Percentiles rank a stretch among this genome's conserved stretches.
Evolutionary conservation across 495 filamentous ascomycete species (phyloP).

Genomic region (Podospora fimiseda): DNA sequence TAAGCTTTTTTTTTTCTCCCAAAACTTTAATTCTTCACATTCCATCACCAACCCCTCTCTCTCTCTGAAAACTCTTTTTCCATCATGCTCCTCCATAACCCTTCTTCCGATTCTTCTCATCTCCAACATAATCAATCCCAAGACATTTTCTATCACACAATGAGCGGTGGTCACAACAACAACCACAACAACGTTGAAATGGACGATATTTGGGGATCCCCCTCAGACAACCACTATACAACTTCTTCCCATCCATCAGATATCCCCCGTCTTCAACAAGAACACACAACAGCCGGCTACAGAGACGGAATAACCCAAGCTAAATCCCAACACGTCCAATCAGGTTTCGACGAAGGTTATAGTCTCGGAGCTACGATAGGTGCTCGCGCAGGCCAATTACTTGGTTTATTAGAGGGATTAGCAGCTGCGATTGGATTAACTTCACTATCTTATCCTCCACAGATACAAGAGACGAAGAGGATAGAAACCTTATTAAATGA

Average conservation of each 20-base stretch:
- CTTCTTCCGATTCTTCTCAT: constrained; percentile 9
- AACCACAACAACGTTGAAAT: constrained; percentile 5
- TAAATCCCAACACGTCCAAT: constrained; percentile 65
- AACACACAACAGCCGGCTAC: constrained; percentile 83
- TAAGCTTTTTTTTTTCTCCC: background rate
- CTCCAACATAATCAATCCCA: background rate
- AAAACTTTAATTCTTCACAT: background rate
- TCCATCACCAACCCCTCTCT: background rate
- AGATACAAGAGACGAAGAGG: constrained; percentile 15
- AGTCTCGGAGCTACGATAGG: constrained; percentile 72
- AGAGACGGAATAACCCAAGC: constrained; percentile 72
- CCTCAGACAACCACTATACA: background rate
- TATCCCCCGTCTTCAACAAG: constrained; percentile 63
- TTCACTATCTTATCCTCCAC: constrained; percentile 13
- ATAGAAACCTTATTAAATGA: constrained; percentile 37
- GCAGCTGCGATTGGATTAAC: constrained; percentile 11
- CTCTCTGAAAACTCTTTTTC: background rate
- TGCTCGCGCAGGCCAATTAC: constrained; percentile 57
- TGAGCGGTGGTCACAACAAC: background rate
- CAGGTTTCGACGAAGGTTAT: constrained; percentile 86
- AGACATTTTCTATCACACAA: too few relatives aligned
- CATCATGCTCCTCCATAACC: constrained; percentile 21
- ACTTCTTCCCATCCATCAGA: constrained; percentile 32
- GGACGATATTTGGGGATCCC: constrained; percentile 26
- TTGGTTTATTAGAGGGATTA: constrained; percentile 68